Base-by-base conservation (phyloP, 2,329 filamentous ascomycete species). In the Monosporascus sp. region DNA sequence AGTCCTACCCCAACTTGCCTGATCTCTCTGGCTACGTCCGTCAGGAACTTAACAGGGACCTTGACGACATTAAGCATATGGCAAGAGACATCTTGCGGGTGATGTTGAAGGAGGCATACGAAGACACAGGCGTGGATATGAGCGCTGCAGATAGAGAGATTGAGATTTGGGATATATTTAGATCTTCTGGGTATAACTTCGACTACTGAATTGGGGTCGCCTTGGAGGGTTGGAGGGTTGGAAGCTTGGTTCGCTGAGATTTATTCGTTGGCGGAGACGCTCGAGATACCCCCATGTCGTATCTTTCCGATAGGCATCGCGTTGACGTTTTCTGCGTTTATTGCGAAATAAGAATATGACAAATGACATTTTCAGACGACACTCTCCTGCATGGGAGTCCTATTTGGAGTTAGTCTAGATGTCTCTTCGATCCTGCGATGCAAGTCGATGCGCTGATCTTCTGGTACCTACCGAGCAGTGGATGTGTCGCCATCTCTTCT, bases 11-110 rank as follows among this genome's bases (percentile, higher is more conserved):
- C 8, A 9, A 52, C 17, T 48, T 64, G 9, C 59, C 60, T 5
- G 53, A 66, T 40, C 20, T 68, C 7, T 48, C 57, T 17, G 47
- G 40, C 19, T 14, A 49, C 20, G 38, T 64, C 36, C 50, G 56
- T 3, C 60, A 54, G 54, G 58, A 61, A 26, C 36, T 66, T 19
- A 54, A 61, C 56, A 61, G 61, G 52, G 56, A 60, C 20, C 45
- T 60, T 16, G 51, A 58, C 20, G 64, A 67, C 20, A 61, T 59
- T 31, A 62, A 60, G 43, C 45, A 50, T 26, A 66, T 62, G 59
- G 51, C 66, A 19, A 54, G 63, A 53, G 52, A 62, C 38, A 46
- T 67, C 41, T 51, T 68, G 5, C 51, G 34, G 6, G 45, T 55
- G 38, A 68, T 69, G 61, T 51, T 67, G 8, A 43, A 54, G 37